Evolutionary conservation across 495 filamentous ascomycete genomes (phyloP), one percentile per base, ranked within the genome.

Genomic region (Annulohypoxylon moriforme): DNA sequence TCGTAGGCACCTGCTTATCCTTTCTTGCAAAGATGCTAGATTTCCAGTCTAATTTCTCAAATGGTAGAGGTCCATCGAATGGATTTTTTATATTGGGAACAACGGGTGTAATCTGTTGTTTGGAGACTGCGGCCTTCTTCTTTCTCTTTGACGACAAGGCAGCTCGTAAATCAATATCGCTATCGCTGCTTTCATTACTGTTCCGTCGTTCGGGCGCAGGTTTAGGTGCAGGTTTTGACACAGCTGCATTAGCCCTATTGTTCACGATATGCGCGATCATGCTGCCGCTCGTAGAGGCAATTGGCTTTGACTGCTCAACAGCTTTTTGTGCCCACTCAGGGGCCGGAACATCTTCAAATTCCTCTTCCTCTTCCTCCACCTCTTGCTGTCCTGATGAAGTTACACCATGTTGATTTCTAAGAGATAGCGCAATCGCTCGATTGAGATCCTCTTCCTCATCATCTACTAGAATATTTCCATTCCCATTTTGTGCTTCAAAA

Each of bases 41-140:
- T 64, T 85, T 85, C 69, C 95, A 87, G 74, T 93, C 87, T 1
- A 99, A 83, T 49, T 91, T 92, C 76, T 97, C 93, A 72, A 98
- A 98, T 0, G 95, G 95, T 14, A 98, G 81, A 1, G 94, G 93
- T 0, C 95, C 95, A 73, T 87, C 86, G 75, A 96, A 93, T 6
- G 83, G 81, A 72, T 85, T 84, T 63, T 82, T 82, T 33, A 82
- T 80, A 42, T 83, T 82, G 1, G 73, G 42, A 13, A 75, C 60
- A 11, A 76, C 29, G n/a, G 76, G 78, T 14, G 70, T 64, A 7
- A 72, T 38, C 31, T 56, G 73, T 18, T 74, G 44, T 5, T 75
- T 69, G n/a, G 72, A 55, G 4, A 38, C 52, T 9, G 60, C 59
- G 4, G 67, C 63, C 22, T 75, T 71, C 56, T 85, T 82, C 50